A percentile compares a stretch with the other conserved stretches of the same genome.
Conservation (phyloP, 2,329 filamentous ascomycete genomes). For the Pseudocercospora fijiensis region DNA sequence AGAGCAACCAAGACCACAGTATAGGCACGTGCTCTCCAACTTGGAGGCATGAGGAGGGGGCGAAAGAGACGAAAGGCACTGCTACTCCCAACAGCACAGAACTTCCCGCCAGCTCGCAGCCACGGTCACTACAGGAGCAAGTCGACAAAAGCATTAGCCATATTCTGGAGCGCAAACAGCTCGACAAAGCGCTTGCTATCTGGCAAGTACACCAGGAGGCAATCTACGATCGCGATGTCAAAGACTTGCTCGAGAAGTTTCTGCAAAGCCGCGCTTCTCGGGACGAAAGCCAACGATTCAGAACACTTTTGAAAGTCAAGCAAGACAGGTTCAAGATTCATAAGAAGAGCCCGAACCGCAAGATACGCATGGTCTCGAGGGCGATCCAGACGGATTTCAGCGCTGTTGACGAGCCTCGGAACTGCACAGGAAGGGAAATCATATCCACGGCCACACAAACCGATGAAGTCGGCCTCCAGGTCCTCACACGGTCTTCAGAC, state of each 20-base stretch:
- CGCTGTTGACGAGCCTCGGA: no score
- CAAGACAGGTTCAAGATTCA: background rate
- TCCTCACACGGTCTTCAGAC: background rate
- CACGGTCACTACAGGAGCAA: background rate
- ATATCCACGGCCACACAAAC: background rate
- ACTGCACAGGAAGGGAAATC: no score
- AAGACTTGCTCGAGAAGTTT: background rate
- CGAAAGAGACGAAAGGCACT: background rate
- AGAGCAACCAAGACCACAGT: background rate
- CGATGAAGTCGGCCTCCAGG: background rate
- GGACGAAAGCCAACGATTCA: background rate
- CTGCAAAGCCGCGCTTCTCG: background rate
- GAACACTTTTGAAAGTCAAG: background rate
- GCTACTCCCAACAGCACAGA: background rate
- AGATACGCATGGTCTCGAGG: background rate
- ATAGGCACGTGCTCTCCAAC: background rate
- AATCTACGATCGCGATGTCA: background rate
- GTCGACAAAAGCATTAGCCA: background rate
- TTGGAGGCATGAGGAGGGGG: background rate
- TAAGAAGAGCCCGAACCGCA: background rate
- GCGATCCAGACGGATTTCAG: background rate
- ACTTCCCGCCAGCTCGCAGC: background rate
- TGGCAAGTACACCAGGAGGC: background rate
- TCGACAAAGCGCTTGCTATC: constrained; percentile 1
- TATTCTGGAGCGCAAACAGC: background rate